These are phyloP conservation scores for Xylaria intraflava DNA, from an alignment of 495 filamentous ascomycete species.

Conservation along the genomic window DNA sequence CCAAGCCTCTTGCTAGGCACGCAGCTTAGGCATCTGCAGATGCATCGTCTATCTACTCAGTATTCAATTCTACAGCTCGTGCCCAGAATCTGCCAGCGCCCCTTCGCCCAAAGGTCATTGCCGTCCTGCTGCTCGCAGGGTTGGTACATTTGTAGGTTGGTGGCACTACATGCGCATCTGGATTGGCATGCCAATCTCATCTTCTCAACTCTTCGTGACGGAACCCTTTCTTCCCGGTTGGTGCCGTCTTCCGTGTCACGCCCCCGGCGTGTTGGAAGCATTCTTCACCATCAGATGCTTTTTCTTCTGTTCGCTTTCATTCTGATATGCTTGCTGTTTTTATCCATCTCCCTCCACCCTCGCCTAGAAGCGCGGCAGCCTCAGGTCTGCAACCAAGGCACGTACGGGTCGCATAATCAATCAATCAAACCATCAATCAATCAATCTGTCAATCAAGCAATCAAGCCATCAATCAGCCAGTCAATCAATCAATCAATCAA, in stretches of 20 bases:
- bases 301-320: not conserved
- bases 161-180: not conserved
- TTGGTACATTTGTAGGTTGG: not conserved
- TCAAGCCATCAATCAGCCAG: not conserved
- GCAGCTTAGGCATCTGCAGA: not conserved
- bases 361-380: not conserved
- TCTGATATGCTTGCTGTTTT: not conserved
- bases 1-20: not conserved
- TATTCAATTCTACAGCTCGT: not conserved
- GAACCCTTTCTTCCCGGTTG: not conserved
- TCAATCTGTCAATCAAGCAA: not conserved
- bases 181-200: not conserved
- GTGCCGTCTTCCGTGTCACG: conserved; percentile 6
- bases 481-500: not conserved
- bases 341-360: not conserved
- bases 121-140: not conserved
- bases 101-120: no score
- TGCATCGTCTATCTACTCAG: not conserved
- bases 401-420: not conserved
- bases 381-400: not conserved
- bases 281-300: not conserved
- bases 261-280: not conserved
- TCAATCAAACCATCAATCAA: not conserved
- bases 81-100: not conserved
- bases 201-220: not conserved